Conservation (phyloP, 179 eudicot genomes). For the Vitellaria paradoxa region DNA sequence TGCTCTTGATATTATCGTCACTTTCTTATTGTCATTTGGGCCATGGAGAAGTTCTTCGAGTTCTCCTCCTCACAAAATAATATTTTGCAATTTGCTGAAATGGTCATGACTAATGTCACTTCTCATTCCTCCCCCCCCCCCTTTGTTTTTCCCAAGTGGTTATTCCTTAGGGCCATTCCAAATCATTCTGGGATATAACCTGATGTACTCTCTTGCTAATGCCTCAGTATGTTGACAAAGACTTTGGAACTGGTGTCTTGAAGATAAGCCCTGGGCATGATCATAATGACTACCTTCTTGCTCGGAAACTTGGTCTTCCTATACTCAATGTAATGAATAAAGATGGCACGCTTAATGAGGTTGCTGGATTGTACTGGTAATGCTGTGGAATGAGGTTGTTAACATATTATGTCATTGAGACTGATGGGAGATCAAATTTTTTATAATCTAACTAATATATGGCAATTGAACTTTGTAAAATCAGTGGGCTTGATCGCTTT, state of each 20-base stretch:
- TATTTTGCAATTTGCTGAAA: neutral
- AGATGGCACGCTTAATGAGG: constrained; percentile 93
- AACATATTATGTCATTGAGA: constrained; percentile 10
- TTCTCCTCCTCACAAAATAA: neutral
- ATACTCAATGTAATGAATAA: constrained; percentile 94
- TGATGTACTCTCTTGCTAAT: constrained; percentile 8
- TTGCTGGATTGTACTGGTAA: constrained; percentile 86
- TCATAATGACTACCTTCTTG: constrained; percentile 95
- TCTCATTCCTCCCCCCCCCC: neutral
- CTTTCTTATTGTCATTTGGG: constrained; percentile 6
- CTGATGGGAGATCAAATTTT: neutral
- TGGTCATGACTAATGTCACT: neutral
- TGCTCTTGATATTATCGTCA: neutral
- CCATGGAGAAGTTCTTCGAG: neutral
- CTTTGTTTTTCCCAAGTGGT: neutral
- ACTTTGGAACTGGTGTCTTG: constrained; percentile 95
- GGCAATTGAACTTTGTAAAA: constrained; percentile 16
- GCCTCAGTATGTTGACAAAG: constrained; percentile 83
- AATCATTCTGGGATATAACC: neutral
- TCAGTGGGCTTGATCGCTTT: constrained; percentile 96
- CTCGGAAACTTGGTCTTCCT: constrained; percentile 95
- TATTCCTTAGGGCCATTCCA: neutral
- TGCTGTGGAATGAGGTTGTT: constrained; percentile 9
- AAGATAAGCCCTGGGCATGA: constrained; percentile 99
- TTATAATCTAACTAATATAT: constrained; percentile 3